Evolutionary conservation across 495 filamentous ascomycete genomes (phyloP).

Genomic region (Hypoxylon intermedium): DNA sequence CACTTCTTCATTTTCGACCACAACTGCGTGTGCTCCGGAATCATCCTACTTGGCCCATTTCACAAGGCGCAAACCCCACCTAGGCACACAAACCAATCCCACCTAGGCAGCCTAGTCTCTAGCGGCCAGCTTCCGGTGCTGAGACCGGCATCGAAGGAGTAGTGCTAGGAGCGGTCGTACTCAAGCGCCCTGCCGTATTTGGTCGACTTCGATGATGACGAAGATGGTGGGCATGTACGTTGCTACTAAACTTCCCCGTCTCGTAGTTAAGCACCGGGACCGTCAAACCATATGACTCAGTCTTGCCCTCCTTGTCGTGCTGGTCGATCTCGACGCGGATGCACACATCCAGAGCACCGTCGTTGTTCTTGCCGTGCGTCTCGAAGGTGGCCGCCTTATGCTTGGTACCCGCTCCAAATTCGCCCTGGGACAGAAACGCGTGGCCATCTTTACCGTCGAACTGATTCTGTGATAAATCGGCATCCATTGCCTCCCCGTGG

Average conservation of each 20-base stretch:
- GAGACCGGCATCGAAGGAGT: constrained; percentile 33
- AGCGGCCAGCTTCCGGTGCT: constrained; percentile 32
- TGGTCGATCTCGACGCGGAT: constrained; percentile 76
- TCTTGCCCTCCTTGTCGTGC: constrained; percentile 65
- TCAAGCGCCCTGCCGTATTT: constrained; percentile 26
- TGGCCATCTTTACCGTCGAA: constrained; percentile 65
- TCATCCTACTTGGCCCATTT: no score
- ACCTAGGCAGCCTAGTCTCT: constrained; percentile 1
- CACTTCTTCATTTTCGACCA: neutral
- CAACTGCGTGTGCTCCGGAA: no score
- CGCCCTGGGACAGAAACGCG: constrained; percentile 67
- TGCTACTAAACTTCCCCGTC: constrained; percentile 40
- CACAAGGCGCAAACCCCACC: neutral
- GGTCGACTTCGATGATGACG: constrained; percentile 39
- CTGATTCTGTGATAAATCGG: constrained; percentile 12
- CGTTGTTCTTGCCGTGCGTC: constrained; percentile 58
- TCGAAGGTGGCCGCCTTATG: constrained; percentile 66
- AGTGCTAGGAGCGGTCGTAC: constrained; percentile 34
- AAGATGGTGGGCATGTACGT: constrained; percentile 36
- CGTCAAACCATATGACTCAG: constrained; percentile 73
- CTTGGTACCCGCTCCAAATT: constrained; percentile 67
- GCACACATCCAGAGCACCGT: constrained; percentile 71
- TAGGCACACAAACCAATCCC: neutral
- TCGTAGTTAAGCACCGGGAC: constrained; percentile 55
- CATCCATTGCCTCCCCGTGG: constrained; percentile 10